Percentiles rank a stretch among this genome's conserved stretches.
phyloP scores from a whole-genome alignment of 116 monocot species.

The Thalassia testudinum region DNA sequence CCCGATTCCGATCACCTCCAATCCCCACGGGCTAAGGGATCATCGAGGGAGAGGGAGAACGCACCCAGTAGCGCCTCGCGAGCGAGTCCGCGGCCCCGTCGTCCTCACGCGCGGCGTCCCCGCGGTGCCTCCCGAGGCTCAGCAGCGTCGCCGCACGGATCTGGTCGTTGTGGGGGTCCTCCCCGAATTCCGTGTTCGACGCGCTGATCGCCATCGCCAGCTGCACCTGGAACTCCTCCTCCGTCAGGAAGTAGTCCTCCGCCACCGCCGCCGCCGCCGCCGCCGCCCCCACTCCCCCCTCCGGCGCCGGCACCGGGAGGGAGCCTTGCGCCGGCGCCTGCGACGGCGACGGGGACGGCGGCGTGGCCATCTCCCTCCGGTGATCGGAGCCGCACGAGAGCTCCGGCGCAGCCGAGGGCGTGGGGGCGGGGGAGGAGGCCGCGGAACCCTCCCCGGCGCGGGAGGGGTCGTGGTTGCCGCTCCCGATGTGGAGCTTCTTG shows the following conservation, averaged over 20 bases:
- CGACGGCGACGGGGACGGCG: not conserved
- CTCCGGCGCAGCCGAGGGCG: not conserved
- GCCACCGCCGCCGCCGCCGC: constrained; percentile 5
- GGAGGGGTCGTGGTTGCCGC: constrained; percentile 7
- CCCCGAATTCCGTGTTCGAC: constrained; percentile 58
- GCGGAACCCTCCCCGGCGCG: not conserved
- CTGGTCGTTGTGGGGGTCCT: constrained; percentile 67
- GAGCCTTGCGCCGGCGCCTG: not conserved
- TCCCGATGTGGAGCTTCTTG: constrained; percentile 22
- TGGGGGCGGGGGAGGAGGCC: not conserved
- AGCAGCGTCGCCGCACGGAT: constrained; percentile 70
- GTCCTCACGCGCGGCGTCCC: constrained; percentile 19
- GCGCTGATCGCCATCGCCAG: constrained; percentile 91
- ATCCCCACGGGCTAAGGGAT: no score
- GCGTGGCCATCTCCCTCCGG: not conserved
- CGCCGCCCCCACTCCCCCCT: not conserved
- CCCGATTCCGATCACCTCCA: no score
- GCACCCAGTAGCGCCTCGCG: constrained; percentile 88
- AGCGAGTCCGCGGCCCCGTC: constrained; percentile 51
- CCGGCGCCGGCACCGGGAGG: not conserved
- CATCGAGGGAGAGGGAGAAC: not conserved
- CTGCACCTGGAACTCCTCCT: constrained; percentile 98
- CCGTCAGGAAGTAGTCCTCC: constrained; percentile 60
- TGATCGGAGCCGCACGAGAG: not conserved
- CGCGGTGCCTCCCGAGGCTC: constrained; percentile 44